These are phyloP conservation scores for Pleodorina starrii DNA, from an alignment of 139 green algal genomes.

Conservation along the genomic window DNA sequence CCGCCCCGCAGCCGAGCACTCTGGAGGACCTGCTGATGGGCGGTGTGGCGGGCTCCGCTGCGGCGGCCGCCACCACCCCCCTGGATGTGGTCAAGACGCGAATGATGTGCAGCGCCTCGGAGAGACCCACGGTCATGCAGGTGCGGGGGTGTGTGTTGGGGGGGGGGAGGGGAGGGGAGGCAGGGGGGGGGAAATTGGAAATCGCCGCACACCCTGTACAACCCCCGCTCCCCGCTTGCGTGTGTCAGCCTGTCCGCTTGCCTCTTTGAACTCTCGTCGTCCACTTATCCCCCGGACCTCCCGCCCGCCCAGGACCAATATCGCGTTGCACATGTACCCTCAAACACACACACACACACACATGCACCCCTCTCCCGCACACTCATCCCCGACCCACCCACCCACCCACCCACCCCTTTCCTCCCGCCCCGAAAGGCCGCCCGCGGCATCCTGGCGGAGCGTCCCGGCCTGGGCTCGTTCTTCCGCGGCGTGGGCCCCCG, in stretches of 20 bases:
- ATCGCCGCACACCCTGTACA: too few species aligned
- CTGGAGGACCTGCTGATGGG: constrained; percentile 90
- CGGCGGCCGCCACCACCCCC: constrained; percentile 91
- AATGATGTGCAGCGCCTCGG: constrained; percentile 90
- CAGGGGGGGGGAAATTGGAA: too few species aligned
- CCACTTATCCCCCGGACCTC: too few species aligned
- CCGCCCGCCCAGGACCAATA: too few species aligned
- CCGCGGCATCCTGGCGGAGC: constrained; percentile 61
- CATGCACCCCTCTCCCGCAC: too few species aligned
- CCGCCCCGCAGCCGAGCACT: constrained; percentile 45
- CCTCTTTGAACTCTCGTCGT: too few species aligned
- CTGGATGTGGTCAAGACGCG: constrained; percentile 97
- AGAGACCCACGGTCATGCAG: constrained; percentile 73
- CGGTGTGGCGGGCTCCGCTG: constrained; percentile 80
- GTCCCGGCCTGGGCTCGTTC: constrained; percentile 61
- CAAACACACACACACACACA: too few species aligned
- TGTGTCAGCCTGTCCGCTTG: too few species aligned
- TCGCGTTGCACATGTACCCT: too few species aligned
- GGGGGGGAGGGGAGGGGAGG: too few species aligned
- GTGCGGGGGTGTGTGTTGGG: background rate
- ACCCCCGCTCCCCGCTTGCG: too few species aligned
- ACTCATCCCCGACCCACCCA: too few species aligned
- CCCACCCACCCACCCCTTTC: background rate
- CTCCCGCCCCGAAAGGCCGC: constrained; percentile 51
- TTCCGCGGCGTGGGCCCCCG: constrained; percentile 86